Conservation (phyloP, 1,284 basidiomycete genomes). For the Melampsora larici-populina region DNA sequence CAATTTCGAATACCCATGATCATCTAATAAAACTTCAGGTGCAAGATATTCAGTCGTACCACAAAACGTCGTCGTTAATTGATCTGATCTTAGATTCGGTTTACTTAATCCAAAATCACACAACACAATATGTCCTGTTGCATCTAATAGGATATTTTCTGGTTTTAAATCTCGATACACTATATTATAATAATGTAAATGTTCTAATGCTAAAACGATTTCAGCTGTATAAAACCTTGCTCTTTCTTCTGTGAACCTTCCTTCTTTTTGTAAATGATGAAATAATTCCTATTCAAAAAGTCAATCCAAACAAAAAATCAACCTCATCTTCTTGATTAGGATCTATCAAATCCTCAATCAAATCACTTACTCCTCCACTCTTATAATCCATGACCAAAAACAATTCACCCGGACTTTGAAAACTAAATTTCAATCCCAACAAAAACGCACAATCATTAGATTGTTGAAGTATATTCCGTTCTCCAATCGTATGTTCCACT, state of each 20-base stretch:
- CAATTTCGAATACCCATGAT: conserved; percentile 96
- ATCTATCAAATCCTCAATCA: neutral
- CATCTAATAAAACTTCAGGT: conserved; percentile 96
- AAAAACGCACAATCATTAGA: conserved; percentile 94
- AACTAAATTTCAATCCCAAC: conserved; percentile 96
- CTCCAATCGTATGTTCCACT: conserved; percentile 97
- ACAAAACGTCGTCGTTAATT: conserved; percentile 96
- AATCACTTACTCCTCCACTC: conserved; percentile 67
- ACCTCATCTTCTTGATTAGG: no score
- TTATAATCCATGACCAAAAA: conserved; percentile 99
- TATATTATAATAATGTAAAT: conserved; percentile 94
- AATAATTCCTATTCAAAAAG: conserved; percentile 67
- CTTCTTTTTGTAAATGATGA: conserved; percentile 95
- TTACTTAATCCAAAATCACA: conserved; percentile 98
- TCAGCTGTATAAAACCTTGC: conserved; percentile 95
- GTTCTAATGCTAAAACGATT: conserved; percentile 86
- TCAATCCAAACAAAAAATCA: neutral
- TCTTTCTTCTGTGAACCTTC: conserved; percentile 83
- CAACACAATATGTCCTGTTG: conserved; percentile 91
- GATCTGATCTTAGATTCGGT: conserved; percentile 85
- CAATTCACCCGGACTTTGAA: conserved; percentile 92
- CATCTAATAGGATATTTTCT: conserved; percentile 93
- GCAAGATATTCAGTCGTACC: conserved; percentile 86
- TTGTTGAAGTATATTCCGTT: conserved; percentile 95
- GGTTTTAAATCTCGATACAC: conserved; percentile 94